Percentiles rank a stretch among this genome's conserved stretches.
These are phyloP conservation scores for Pseudoscleropodium purum DNA, from an alignment of 225 moss, liverwort and hornwort genomes.

Conservation along the genomic window DNA sequence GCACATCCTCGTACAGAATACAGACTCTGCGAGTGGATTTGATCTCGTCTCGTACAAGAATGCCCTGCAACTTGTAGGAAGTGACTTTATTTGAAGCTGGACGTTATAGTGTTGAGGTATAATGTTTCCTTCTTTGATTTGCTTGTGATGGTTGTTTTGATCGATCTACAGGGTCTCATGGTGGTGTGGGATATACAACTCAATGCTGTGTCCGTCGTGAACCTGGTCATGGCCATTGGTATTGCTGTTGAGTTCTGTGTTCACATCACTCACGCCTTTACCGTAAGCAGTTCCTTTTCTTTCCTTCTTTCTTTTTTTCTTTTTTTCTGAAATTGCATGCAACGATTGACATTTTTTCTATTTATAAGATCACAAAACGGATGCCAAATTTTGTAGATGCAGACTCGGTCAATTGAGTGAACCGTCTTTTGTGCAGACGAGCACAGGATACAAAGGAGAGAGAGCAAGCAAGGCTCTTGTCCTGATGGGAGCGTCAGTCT, in stretches of 20 bases:
- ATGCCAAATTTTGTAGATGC: not conserved
- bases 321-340: not conserved
- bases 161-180: slow-evolving; percentile 73
- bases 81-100: not conserved
- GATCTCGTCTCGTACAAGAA: not conserved
- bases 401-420: not conserved
- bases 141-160: not conserved
- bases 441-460: slow-evolving; percentile 59
- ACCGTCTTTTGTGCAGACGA: slow-evolving; percentile 42
- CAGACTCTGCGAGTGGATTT: not conserved
- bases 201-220: slow-evolving; percentile 94
- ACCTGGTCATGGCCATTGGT: slow-evolving; percentile 94
- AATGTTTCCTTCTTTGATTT: not conserved
- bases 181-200: slow-evolving; percentile 89
- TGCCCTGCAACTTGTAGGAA: not conserved
- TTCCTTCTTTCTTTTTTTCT: not conserved
- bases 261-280: slow-evolving; percentile 83
- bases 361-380: not conserved
- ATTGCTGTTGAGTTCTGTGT: slow-evolving; percentile 98
- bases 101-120: not conserved
- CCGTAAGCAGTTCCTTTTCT: slow-evolving; percentile 34
- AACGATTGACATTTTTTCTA: not conserved
- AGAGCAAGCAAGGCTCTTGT: slow-evolving; percentile 79
- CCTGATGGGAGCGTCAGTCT: slow-evolving; percentile 88
- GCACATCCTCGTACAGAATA: not conserved